Conservation (phyloP, 176 grass and related monocot species). For the Chloris gayana region DNA sequence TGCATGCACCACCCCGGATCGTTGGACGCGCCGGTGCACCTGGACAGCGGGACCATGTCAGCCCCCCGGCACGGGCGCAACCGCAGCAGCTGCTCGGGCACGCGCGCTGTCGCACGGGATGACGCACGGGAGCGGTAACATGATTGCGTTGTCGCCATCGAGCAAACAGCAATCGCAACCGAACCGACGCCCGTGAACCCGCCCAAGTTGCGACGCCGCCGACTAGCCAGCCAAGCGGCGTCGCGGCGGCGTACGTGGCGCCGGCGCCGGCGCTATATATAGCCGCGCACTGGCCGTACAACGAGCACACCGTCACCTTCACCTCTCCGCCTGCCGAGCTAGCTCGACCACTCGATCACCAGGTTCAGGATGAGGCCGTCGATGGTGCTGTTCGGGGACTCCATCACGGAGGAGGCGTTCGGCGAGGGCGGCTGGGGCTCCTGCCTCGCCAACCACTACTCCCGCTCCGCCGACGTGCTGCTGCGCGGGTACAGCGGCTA, state of each 20-base stretch:
- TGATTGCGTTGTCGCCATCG: no score
- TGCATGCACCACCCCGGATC: not conserved
- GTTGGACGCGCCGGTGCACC: not conserved
- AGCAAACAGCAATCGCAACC: not conserved
- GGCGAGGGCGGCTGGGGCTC: constrained; percentile 69
- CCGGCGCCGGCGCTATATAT: not conserved
- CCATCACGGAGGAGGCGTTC: constrained; percentile 73
- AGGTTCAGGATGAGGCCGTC: constrained; percentile 45
- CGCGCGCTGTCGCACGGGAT: not conserved
- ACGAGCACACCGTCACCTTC: not conserved
- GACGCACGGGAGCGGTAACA: not conserved
- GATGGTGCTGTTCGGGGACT: constrained; percentile 76
- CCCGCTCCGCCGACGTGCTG: constrained; percentile 66
- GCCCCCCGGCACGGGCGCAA: no score
- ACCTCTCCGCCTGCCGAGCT: no score
- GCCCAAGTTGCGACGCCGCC: no score
- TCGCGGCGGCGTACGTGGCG: not conserved
- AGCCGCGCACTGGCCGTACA: not conserved
- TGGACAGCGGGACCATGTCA: not conserved
- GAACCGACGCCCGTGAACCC: no score
- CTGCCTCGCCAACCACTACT: constrained; percentile 60
- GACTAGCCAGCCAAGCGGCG: no score
- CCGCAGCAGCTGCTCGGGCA: no score
- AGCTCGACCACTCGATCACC: no score
- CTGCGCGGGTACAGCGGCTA: constrained; percentile 82